Evolutionary conservation across 129 eudicot species (phyloP).

Genomic region (Artemisia argyi): DNA sequence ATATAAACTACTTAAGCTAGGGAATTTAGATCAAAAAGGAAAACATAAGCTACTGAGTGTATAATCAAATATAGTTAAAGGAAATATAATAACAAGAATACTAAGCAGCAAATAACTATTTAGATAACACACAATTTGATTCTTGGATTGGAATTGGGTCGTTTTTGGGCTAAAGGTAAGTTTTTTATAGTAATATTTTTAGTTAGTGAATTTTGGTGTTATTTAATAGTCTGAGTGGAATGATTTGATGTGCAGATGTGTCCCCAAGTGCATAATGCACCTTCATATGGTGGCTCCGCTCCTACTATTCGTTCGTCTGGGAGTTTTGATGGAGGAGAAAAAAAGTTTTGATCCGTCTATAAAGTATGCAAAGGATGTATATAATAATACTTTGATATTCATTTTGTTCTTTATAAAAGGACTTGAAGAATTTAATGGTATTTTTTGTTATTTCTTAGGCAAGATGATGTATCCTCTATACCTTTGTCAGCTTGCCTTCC

Average conservation of each 20-base stretch:
- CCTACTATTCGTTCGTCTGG: slow-evolving; percentile 24
- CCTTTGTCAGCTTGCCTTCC: slow-evolving; percentile 49
- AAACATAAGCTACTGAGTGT: background rate
- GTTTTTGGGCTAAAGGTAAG: no score
- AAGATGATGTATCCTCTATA: slow-evolving; percentile 35
- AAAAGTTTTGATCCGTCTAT: slow-evolving; percentile 15
- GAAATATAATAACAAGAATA: background rate
- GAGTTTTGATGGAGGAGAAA: slow-evolving; percentile 11
- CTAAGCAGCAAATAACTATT: background rate
- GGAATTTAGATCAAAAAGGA: background rate
- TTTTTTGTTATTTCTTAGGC: slow-evolving; percentile 29
- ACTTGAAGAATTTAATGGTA: background rate
- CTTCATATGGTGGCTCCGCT: slow-evolving; percentile 38
- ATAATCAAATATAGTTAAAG: background rate
- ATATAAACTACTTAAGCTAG: background rate
- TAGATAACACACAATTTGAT: background rate
- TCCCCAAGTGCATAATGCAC: slow-evolving; percentile 50
- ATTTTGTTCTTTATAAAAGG: background rate
- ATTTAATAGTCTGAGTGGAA: background rate
- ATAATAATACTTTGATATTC: background rate
- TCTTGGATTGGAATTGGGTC: background rate
- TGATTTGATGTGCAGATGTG: slow-evolving; percentile 31
- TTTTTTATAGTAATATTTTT: no score
- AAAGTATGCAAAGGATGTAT: slow-evolving; percentile 18
- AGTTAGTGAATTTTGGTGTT: no score